These are phyloP conservation scores for Hemerocallis citrina DNA, from an alignment of 106 monocot species.

Conservation along the genomic window DNA sequence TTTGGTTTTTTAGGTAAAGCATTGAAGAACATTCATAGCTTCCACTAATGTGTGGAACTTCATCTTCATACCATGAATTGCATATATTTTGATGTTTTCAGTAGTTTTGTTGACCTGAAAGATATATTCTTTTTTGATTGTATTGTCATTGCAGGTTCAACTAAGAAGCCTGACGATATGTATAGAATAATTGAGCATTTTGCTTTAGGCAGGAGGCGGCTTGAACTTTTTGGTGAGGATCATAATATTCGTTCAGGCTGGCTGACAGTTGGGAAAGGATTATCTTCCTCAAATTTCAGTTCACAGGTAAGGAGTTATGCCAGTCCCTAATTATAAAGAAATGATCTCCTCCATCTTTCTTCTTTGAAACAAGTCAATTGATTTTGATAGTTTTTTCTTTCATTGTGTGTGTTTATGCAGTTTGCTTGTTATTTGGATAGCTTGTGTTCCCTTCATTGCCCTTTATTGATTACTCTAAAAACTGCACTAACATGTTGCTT, in stretches of 20 bases:
- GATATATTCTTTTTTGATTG: neutral
- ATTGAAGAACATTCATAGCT: no score
- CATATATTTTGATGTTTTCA: neutral
- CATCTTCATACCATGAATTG: neutral
- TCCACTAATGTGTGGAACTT: no score
- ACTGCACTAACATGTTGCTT: no score
- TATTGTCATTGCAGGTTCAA: conserved; percentile 49
- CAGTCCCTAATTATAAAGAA: neutral
- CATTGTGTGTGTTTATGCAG: neutral
- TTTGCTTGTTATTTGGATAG: neutral
- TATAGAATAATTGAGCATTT: conserved; percentile 97
- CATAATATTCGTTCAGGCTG: conserved; percentile 97
- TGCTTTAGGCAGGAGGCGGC: conserved; percentile 79
- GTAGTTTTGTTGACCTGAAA: neutral
- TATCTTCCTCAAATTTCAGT: conserved; percentile 94
- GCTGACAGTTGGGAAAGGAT: conserved; percentile 80
- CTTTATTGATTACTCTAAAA: no score
- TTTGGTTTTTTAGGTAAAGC: no score
- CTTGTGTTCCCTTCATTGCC: no score
- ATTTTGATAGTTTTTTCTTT: neutral
- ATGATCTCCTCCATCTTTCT: neutral
- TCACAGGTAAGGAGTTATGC: conserved; percentile 43
- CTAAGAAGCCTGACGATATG: conserved; percentile 95
- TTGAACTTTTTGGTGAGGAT: conserved; percentile 95
- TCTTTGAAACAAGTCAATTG: neutral